These are phyloP conservation scores for Cochlearia excelsa DNA, from an alignment of 345 rosid genomes.

Conservation along the genomic window DNA sequence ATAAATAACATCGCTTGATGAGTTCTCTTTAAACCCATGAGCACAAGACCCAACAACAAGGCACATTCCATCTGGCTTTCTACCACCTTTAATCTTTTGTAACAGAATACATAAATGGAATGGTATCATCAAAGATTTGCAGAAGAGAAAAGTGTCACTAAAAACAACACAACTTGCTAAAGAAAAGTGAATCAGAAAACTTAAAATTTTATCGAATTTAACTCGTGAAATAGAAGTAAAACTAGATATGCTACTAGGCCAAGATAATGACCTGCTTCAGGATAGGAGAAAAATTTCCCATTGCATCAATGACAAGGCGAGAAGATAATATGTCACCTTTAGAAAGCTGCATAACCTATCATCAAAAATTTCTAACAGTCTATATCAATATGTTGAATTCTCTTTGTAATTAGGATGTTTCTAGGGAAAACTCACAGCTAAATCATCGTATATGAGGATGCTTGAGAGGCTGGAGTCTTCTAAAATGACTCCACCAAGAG, in stretches of 20 bases:
- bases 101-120: constrained; percentile 21
- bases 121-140: constrained; percentile 12
- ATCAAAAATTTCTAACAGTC: constrained; percentile 2
- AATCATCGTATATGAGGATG: constrained; percentile 58
- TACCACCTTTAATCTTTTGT: constrained; percentile 67
- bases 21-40: constrained; percentile 71
- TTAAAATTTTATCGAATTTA: neutral
- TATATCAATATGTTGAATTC: constrained; percentile 7
- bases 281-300: constrained; percentile 94
- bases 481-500: constrained; percentile 80
- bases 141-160: neutral
- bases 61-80: constrained; percentile 92
- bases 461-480: constrained; percentile 70
- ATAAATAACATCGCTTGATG: constrained; percentile 78
- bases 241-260: neutral
- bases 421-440: constrained; percentile 55
- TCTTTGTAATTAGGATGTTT: neutral
- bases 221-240: neutral
- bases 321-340: constrained; percentile 65
- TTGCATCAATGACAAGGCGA: constrained; percentile 77
- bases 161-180: constrained; percentile 7
- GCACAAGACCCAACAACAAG: constrained; percentile 97
- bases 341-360: constrained; percentile 60
- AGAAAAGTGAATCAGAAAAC: constrained; percentile 9
- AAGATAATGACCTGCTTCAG: constrained; percentile 69